A percentile compares a stretch with the other conserved stretches of the same genome.
These are phyloP conservation scores for Curvularia spicifera DNA, from an alignment of 2,329 filamentous ascomycete genomes.

Conservation along the genomic window DNA sequence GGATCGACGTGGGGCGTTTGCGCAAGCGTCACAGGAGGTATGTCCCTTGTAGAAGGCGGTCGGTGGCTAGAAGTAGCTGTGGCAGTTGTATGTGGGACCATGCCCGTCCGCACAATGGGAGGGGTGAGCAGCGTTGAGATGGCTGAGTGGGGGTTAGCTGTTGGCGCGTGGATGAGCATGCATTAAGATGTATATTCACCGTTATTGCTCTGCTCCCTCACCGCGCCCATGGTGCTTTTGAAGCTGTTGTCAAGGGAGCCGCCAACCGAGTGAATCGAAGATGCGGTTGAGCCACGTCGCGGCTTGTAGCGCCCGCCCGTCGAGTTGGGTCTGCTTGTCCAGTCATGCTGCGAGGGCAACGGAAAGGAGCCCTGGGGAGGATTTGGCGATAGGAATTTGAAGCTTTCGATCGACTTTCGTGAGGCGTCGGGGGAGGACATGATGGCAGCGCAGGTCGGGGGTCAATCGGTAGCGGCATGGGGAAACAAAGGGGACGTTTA, in stretches of 20 bases:
- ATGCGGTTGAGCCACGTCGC: slow-evolving; percentile 81
- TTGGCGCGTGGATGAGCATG: neutral
- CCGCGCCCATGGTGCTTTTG: slow-evolving; percentile 62
- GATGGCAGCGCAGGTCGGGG: slow-evolving; percentile 39
- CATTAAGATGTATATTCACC: slow-evolving; percentile 56
- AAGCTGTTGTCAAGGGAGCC: slow-evolving; percentile 78
- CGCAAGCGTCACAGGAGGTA: slow-evolving; percentile 88
- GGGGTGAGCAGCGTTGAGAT: slow-evolving; percentile 94
- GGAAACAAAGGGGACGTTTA: slow-evolving; percentile 25
- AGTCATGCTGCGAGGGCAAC: slow-evolving; percentile 66
- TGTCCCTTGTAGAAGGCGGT: slow-evolving; percentile 84
- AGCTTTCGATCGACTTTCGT: slow-evolving; percentile 58
- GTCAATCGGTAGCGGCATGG: slow-evolving; percentile 46
- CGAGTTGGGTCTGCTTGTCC: slow-evolving; percentile 55
- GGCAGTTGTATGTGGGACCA: slow-evolving; percentile 77
- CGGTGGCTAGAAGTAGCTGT: slow-evolving; percentile 75
- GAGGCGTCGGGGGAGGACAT: slow-evolving; percentile 52
- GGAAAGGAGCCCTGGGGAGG: slow-evolving; percentile 56
- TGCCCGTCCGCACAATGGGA: slow-evolving; percentile 85
- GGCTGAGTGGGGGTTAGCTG: slow-evolving; percentile 57
- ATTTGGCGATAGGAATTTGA: slow-evolving; percentile 54
- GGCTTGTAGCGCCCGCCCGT: slow-evolving; percentile 57
- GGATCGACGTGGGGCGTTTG: slow-evolving; percentile 84
- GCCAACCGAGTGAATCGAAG: slow-evolving; percentile 86
- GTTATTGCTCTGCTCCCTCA: slow-evolving; percentile 82